These are phyloP conservation scores for Cercospora canescens DNA, from an alignment of 2,329 filamentous ascomycete genomes.

Conservation along the genomic window DNA sequence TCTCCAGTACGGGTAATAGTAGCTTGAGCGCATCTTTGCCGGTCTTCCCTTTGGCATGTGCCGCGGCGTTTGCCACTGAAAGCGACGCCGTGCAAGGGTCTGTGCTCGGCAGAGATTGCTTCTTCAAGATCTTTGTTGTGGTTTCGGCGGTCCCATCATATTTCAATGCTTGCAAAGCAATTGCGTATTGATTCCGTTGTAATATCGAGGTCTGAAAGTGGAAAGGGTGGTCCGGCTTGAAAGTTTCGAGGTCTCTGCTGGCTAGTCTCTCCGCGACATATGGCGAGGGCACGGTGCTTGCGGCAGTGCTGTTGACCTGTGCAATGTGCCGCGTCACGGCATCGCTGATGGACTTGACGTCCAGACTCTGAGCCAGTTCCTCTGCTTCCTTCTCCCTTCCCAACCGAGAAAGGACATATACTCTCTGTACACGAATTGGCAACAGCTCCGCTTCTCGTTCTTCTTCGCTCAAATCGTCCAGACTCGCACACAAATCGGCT, in stretches of 20 bases:
- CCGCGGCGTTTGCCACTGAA: conserved; percentile 71
- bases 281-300: conserved; percentile 58
- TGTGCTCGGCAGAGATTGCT: conserved; percentile 45
- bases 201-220: conserved; percentile 66
- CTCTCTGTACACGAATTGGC: conserved; percentile 74
- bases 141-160: conserved; percentile 62
- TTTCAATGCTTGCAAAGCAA: conserved; percentile 69
- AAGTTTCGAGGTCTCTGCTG: conserved; percentile 54
- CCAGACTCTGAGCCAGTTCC: conserved; percentile 62
- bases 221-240: conserved; percentile 66
- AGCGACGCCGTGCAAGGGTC: conserved; percentile 51
- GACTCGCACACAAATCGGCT: conserved; percentile 68
- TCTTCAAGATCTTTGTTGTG: conserved; percentile 52
- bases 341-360: conserved; percentile 65
- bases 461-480: conserved; percentile 71
- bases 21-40: conserved; percentile 69
- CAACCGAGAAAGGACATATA: conserved; percentile 68
- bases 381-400: conserved; percentile 67
- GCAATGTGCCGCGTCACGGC: conserved; percentile 65
- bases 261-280: conserved; percentile 66
- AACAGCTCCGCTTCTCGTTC: conserved; percentile 74
- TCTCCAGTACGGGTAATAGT: conserved; percentile 69
- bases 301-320: conserved; percentile 63
- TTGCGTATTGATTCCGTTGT: conserved; percentile 62
- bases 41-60: conserved; percentile 63